Percentiles rank a stretch among this genome's conserved stretches.
Evolutionary conservation across 169 alveolate species (phyloP).

Genomic region (Plasmodium gonderi): DNA sequence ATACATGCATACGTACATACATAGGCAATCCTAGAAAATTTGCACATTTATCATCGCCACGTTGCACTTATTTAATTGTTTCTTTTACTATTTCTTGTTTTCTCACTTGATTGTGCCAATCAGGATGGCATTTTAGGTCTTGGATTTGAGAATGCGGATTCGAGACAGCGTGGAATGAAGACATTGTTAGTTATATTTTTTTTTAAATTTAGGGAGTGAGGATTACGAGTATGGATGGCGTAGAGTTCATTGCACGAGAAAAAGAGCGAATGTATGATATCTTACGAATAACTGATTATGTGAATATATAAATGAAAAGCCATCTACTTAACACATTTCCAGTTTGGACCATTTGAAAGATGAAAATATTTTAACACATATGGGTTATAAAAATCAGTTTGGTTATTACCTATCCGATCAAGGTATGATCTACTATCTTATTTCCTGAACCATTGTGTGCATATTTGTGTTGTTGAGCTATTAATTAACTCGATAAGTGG

Average conservation of each 20-base stretch:
- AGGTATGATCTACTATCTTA: slow-evolving; percentile 8
- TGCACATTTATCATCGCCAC: neutral
- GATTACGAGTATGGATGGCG: neutral
- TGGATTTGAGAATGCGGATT: slow-evolving; percentile 83
- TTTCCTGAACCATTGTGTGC: neutral
- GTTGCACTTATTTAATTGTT: neutral
- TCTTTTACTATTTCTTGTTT: neutral
- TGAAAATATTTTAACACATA: slow-evolving; percentile 20
- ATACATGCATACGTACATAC: neutral
- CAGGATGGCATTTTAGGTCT: slow-evolving; percentile 86
- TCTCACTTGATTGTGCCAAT: neutral
- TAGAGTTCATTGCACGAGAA: neutral
- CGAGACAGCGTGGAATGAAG: slow-evolving; percentile 78
- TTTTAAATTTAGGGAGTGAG: neutral
- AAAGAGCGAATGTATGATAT: no score
- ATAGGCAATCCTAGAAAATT: neutral
- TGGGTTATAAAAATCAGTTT: slow-evolving; percentile 35
- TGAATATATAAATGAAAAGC: neutral
- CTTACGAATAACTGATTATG: neutral
- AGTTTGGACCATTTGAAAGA: slow-evolving; percentile 59
- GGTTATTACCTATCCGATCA: slow-evolving; percentile 51
- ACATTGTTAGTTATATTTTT: slow-evolving; percentile 74
- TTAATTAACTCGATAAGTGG: neutral
- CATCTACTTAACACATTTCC: neutral
- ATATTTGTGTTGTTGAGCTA: no score